phyloP scores from a whole-genome alignment of 2,329 filamentous ascomycete genomes.

The Trichoderma sp. region DNA sequence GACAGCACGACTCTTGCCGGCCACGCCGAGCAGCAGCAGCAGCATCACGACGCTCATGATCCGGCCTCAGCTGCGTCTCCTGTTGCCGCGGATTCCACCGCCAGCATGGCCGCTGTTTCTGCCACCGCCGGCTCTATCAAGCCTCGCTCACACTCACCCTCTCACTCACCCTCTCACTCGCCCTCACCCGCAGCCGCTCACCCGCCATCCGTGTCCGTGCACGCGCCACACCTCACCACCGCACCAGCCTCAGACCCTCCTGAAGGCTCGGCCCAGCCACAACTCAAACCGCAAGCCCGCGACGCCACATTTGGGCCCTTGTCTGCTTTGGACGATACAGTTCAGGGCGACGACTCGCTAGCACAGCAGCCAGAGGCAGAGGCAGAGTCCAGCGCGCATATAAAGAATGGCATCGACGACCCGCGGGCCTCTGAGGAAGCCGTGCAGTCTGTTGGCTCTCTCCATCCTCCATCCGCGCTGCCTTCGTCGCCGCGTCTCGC shows the following conservation, averaged over 20 bases:
- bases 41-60: background rate
- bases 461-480: no score
- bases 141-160: background rate
- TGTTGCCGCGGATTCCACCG: background rate
- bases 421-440: no score
- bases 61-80: background rate
- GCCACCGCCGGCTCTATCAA: background rate
- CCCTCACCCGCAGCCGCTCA: background rate
- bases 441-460: no score
- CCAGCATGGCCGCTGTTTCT: background rate
- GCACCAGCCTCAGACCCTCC: slow-evolving; percentile 13
- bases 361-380: no score
- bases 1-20: slow-evolving; percentile 1
- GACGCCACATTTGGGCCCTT: slow-evolving; percentile 14
- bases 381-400: no score
- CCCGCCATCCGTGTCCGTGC: background rate
- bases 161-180: background rate
- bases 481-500: no score
- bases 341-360: no score
- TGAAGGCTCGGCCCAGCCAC: slow-evolving; percentile 14
- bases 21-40: background rate
- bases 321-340: no score
- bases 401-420: no score
- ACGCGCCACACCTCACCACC: slow-evolving; percentile 8
- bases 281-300: slow-evolving; percentile 13